phyloP scores from a whole-genome alignment of 495 filamentous ascomycete species.

The Penicillium cataractarum region DNA sequence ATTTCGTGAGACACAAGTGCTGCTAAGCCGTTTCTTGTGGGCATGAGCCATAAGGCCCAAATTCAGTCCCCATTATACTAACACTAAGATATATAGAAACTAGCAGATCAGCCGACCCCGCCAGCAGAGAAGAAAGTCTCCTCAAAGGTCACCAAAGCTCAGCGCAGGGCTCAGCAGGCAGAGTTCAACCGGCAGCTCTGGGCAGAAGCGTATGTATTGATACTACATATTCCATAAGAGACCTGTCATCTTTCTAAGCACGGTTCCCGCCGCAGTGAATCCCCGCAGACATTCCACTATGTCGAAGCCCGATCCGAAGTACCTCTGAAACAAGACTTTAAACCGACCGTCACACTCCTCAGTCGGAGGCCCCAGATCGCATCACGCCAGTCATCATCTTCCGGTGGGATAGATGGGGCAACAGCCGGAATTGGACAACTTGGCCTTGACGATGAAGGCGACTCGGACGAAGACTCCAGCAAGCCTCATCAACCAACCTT shows the following conservation, averaged over 20 bases:
- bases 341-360: slow-evolving; percentile 78
- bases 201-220: slow-evolving; percentile 75
- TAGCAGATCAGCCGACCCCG: slow-evolving; percentile 41
- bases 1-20: background rate
- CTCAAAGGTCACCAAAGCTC: slow-evolving; percentile 67
- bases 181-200: slow-evolving; percentile 84
- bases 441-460: slow-evolving; percentile 62
- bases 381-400: slow-evolving; percentile 35
- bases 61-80: slow-evolving; percentile 8
- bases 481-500: slow-evolving; percentile 60
- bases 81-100: slow-evolving; percentile 35
- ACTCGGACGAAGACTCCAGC: slow-evolving; percentile 65
- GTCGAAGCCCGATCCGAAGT: slow-evolving; percentile 66
- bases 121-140: slow-evolving; percentile 50
- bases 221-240: background rate
- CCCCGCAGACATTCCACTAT: slow-evolving; percentile 71
- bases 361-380: slow-evolving; percentile 72
- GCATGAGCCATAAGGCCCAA: background rate
- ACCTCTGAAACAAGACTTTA: slow-evolving; percentile 80
- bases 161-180: slow-evolving; percentile 77
- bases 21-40: background rate
- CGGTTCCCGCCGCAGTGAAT: slow-evolving; percentile 47
- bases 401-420: slow-evolving; percentile 42
- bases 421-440: slow-evolving; percentile 62
- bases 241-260: background rate